Evolutionary conservation across 805 yeast genomes (phyloP), one percentile per base, ranked within the genome.

Genomic region (Kodamaea kakaduensis): DNA sequence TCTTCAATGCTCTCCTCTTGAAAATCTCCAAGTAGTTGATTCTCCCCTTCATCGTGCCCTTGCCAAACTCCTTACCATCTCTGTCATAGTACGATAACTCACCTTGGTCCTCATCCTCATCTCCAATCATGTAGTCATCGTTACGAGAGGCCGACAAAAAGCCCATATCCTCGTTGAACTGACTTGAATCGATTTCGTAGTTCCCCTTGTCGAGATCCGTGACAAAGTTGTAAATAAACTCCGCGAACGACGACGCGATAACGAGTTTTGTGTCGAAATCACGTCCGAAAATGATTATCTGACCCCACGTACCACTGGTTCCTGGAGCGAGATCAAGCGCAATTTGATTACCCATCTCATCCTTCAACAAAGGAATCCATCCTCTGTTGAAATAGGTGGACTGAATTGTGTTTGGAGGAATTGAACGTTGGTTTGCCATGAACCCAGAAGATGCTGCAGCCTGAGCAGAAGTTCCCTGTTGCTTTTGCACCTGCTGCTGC

Each of bases 321-420:
- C 87, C 96, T 1, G 67, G 65, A 7, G 67, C 56, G 41, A 90
- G 70, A 61, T 90, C 98, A 10, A 93, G 67, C 34, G 88, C 98
- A 44, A 90, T 80, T 58, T 88, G 89, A 63, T 90, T 90, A 30
- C 98, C 98, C 15, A 78, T 81, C 36, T 76, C 78, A 57, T 90
- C 98, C 32, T 90, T 86, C 24, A 85, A 77, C 34, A 90, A 59
- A 3, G 98, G 97, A 40, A 90, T 78, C 98, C 98, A 90, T 2
- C 65, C 43, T 30, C 36, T 55, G 40, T 62, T 64, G 25, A 54
- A 56, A 43, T 63, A 63, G 31, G 37, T 40, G 6, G 65, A 56
- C 41, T 63, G 69, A 26, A 62, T 52, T 3, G 67, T 46, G 41
- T 61, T 59, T 32, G 65, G 64, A 2, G 69, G 69, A 24, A 61